Conservation (phyloP, 768 basidiomycete genomes). For the Naganishia onofrii region DNA sequence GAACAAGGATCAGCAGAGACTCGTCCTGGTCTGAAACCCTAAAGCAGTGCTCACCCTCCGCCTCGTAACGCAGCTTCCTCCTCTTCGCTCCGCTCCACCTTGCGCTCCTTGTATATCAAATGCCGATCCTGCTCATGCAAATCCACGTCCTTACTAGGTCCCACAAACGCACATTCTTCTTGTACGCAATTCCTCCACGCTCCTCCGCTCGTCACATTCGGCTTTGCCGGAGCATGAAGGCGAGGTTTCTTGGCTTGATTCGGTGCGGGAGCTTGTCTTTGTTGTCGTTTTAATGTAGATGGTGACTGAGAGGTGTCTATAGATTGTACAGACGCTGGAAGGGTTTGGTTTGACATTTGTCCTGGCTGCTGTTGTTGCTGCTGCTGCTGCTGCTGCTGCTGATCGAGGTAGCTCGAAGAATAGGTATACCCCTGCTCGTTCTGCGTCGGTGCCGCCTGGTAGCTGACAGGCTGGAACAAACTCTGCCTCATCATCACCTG, state of each 20-base stretch:
- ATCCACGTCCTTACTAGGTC: conserved; percentile 44
- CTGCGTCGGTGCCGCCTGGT: conserved; percentile 16
- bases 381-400: conserved; percentile 30
- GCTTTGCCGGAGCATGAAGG: conserved; percentile 15
- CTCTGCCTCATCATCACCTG: conserved; percentile 19
- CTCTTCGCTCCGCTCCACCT: conserved; percentile 45
- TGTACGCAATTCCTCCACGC: conserved; percentile 49
- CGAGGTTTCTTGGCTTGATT: conserved; percentile 3
- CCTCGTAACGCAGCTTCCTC: conserved; percentile 22
- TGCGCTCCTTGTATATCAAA: conserved; percentile 48
- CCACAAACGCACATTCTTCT: conserved; percentile 48
- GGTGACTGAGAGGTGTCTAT: neutral
- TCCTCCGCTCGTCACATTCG: conserved; percentile 16
- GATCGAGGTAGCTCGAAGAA: conserved; percentile 23
- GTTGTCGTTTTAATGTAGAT: neutral
- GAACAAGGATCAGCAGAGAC: neutral
- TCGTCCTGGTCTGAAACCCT: neutral
- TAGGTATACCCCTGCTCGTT: conserved; percentile 30
- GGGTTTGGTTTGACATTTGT: neutral
- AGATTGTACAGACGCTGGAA: neutral
- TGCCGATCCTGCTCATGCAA: conserved; percentile 53
- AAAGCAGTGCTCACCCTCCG: conserved; percentile 13
- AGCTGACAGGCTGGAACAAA: conserved; percentile 23
- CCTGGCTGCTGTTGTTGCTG: conserved; percentile 16
- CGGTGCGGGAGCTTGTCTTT: neutral